These are phyloP conservation scores for Hemerocallis citrina DNA, from an alignment of 106 monocot genomes.

Conservation along the genomic window DNA sequence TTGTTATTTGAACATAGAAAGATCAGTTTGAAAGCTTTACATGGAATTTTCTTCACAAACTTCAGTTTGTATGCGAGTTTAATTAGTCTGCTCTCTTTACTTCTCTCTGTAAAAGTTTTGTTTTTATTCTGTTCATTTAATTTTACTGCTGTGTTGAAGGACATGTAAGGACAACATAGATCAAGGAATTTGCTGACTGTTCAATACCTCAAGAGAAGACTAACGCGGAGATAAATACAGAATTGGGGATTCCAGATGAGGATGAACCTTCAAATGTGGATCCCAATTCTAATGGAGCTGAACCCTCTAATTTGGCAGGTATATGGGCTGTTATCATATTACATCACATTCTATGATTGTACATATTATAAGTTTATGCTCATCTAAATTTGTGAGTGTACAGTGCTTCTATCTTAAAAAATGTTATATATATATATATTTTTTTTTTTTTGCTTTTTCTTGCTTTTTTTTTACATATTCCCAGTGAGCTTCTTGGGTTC, in stretches of 20 bases:
- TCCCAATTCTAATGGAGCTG: constrained; percentile 11
- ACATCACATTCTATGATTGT: background rate
- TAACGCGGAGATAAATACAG: constrained; percentile 83
- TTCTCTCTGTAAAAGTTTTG: background rate
- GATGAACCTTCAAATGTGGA: constrained; percentile 26
- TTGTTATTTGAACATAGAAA: no score
- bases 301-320: constrained; percentile 31
- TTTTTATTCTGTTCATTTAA: constrained; percentile 1
- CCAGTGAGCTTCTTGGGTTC: constrained; percentile 37
- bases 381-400: background rate
- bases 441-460: background rate
- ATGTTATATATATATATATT: no score
- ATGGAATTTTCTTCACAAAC: no score
- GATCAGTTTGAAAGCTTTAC: no score
- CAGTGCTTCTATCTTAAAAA: no score
- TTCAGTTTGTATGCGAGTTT: no score
- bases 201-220: constrained; percentile 89
- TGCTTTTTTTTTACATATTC: constrained; percentile 24
- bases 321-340: constrained; percentile 2
- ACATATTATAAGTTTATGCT: background rate
- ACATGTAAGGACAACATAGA: constrained; percentile 88
- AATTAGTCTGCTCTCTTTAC: no score
- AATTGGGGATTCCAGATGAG: constrained; percentile 79
- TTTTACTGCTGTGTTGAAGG: constrained; percentile 39
- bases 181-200: constrained; percentile 80